Percentiles rank a stretch among this genome's conserved stretches.
phyloP scores from a whole-genome alignment of 2,329 filamentous ascomycete genomes.

The Alternaria ventricosa region DNA sequence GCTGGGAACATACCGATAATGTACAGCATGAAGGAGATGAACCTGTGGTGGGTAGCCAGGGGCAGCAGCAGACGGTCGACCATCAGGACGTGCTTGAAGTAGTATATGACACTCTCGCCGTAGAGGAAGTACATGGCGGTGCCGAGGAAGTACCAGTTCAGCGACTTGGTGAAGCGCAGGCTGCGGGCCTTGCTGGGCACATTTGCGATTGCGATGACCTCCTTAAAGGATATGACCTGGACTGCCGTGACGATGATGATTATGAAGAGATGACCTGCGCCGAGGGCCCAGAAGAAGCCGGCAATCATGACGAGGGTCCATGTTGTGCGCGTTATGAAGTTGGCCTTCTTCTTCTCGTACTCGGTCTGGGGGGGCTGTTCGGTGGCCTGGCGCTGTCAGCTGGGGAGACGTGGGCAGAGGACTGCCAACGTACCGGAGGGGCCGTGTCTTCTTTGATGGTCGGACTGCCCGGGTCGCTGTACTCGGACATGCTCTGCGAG shows the following conservation, averaged over 20 bases:
- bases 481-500: conserved; percentile 74
- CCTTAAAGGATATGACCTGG: conserved; percentile 98
- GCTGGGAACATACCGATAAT: conserved; percentile 78
- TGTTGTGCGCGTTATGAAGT: conserved; percentile 94
- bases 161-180: conserved; percentile 89
- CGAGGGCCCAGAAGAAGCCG: conserved; percentile 88
- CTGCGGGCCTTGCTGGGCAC: conserved; percentile 90
- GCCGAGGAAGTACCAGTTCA: conserved; percentile 99
- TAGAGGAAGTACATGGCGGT: conserved; percentile 99
- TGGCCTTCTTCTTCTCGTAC: conserved; percentile 98
- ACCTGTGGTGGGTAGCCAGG: conserved; percentile 94
- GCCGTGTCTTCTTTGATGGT: conserved; percentile 50
- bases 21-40: conserved; percentile 98
- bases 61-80: conserved; percentile 93
- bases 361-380: conserved; percentile 63
- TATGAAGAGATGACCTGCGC: conserved; percentile 97
- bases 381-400: conserved; percentile 41
- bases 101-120: conserved; percentile 98
- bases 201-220: conserved; percentile 97
- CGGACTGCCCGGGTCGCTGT: conserved; percentile 64
- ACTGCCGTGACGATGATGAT: conserved; percentile 90
- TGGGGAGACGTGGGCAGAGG: conserved; percentile 1
- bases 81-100: conserved; percentile 98
- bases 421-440: conserved; percentile 10
- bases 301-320: conserved; percentile 99